Evolutionary conservation across 2,329 filamentous ascomycete genomes (phyloP), one percentile per base, ranked within the genome.

Genomic region (Sodiomyces alkalinus): DNA sequence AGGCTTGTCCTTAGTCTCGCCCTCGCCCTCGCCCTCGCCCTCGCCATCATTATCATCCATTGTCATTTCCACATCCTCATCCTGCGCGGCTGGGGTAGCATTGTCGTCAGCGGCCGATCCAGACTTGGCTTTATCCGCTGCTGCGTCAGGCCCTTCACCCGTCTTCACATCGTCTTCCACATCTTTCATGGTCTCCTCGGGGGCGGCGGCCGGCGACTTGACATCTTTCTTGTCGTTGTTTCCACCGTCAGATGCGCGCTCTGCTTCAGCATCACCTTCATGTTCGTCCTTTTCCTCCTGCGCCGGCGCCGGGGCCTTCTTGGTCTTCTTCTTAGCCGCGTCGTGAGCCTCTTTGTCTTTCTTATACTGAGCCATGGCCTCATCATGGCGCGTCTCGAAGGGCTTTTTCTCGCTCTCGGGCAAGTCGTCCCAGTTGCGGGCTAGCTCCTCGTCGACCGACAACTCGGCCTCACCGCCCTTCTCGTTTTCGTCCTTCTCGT

Each of bases 401-500:
- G 60, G 56, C 16, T 66, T 62, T 42, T 59, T 63, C 27, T 63
- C 55, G 14, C 47, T 49, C 24, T 62, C 55, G 4, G 61, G 46
- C 10, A 73, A 52, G 13, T 64, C 59, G 33, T 67, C 62, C 68
- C 68, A 74, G 22, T 53, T 52, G 9, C 56, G 57, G n/a, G 55
- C 50, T 7, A 73, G 55, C 49, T 69, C 65, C 28, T 66, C 62
- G n/a, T 70, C 64, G 9, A 67, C 44, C 31, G 56, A 54, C 31
- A 53, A 31, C 27, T 44, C 41, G 14, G 36, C 34, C 16, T 43
- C 39, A 11, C 57, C 56, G n/a, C n/a, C n/a, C n/a, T n/a, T n/a
- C 42, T 60, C 59, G 35, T 53, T 44, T 44, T 66, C 57, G 7
- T 52, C 50, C 17, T 19, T 19, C 17, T 27, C 26, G n/a, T 23